phyloP scores from a whole-genome alignment of 139 green algal genomes.

The Chlorella sorokiniana region DNA sequence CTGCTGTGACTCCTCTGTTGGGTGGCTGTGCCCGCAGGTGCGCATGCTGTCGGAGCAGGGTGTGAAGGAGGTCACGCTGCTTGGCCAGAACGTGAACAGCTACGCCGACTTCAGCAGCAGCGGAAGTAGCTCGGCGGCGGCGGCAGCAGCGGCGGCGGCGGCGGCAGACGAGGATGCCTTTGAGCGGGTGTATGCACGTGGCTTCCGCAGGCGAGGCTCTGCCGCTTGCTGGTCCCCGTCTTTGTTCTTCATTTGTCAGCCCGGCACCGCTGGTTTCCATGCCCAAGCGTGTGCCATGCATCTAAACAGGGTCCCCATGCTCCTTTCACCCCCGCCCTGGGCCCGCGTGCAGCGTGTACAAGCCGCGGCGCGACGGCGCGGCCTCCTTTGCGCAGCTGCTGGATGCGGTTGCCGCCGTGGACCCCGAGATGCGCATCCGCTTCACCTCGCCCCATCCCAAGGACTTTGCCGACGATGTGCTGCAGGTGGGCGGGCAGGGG shows the following conservation, averaged over 20 bases:
- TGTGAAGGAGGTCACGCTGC: slow-evolving; percentile 82
- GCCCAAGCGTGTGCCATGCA: not conserved
- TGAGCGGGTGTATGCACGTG: not conserved
- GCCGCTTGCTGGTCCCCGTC: not conserved
- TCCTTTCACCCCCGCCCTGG: not conserved
- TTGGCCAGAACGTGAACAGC: slow-evolving; percentile 94
- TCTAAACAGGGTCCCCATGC: not conserved
- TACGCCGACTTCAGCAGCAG: slow-evolving; percentile 68
- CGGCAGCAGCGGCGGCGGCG: not conserved
- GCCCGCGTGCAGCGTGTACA: slow-evolving; percentile 68
- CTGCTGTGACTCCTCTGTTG: not conserved
- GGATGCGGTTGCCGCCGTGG: slow-evolving; percentile 62
- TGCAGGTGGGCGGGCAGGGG: slow-evolving; percentile 56
- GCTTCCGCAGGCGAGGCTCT: slow-evolving; percentile 24
- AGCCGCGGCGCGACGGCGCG: slow-evolving; percentile 63
- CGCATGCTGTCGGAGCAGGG: slow-evolving; percentile 59
- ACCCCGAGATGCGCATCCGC: slow-evolving; percentile 88
- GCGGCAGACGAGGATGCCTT: slow-evolving; percentile 9
- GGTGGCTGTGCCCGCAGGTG: slow-evolving; percentile 34
- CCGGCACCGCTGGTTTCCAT: not conserved
- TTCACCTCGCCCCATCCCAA: slow-evolving; percentile 95
- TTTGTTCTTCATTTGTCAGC: not conserved
- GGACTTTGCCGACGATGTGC: slow-evolving; percentile 79
- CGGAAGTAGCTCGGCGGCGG: not conserved
- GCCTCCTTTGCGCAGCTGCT: slow-evolving; percentile 83